phyloP scores from a whole-genome alignment of 768 basidiomycete genomes.

The Suillus weaverae region DNA sequence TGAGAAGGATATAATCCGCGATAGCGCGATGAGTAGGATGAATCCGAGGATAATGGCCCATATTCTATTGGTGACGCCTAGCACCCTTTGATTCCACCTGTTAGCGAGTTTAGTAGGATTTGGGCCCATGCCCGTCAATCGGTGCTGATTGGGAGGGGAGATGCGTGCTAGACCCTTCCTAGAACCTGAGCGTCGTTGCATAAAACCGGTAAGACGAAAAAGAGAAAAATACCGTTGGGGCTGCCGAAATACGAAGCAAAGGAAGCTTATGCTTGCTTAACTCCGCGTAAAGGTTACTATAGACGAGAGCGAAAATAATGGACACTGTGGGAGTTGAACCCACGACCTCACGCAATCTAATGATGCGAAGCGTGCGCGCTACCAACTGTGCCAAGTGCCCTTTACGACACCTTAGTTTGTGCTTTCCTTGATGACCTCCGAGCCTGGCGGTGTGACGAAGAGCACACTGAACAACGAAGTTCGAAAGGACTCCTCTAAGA shows the following conservation, averaged over 20 bases:
- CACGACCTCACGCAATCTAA: conserved; percentile 52
- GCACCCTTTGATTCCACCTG: conserved; percentile 52
- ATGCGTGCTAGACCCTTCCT: conserved; percentile 58
- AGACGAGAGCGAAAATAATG: conserved; percentile 24
- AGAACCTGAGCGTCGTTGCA: conserved; percentile 59
- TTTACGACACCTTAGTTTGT: too few relatives aligned
- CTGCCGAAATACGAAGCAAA: not conserved
- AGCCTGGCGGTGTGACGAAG: too few relatives aligned
- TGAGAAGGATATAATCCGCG: conserved; percentile 53
- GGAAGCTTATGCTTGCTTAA: not conserved
- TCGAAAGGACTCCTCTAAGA: too few relatives aligned
- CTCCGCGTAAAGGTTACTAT: not conserved
- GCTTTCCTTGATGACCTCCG: too few relatives aligned
- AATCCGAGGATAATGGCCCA: conserved; percentile 63
- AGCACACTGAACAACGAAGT: too few relatives aligned
- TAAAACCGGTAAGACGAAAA: conserved; percentile 25
- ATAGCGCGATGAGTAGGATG: conserved; percentile 53
- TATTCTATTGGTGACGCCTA: conserved; percentile 69
- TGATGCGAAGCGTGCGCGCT: conserved; percentile 57
- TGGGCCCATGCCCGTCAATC: conserved; percentile 46
- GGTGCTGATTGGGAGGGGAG: conserved; percentile 41
- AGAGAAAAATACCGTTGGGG: not conserved
- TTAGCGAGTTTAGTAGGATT: conserved; percentile 46
- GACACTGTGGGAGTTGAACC: conserved; percentile 58
- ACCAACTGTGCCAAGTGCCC: conserved; percentile 62